These are phyloP conservation scores for Russula abietina DNA, from an alignment of 768 basidiomycete genomes.

Conservation along the genomic window DNA sequence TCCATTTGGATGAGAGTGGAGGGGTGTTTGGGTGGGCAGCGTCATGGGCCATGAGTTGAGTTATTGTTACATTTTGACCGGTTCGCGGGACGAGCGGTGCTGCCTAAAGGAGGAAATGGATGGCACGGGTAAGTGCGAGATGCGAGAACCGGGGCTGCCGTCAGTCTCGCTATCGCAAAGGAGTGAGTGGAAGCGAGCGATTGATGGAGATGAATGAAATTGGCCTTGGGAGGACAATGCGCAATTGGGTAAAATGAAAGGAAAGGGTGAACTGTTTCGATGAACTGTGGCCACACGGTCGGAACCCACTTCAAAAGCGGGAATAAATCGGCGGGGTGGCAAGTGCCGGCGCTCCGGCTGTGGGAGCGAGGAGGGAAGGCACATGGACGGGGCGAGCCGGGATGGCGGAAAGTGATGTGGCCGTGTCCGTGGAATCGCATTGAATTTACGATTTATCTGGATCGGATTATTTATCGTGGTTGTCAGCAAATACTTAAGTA, in stretches of 20 bases:
- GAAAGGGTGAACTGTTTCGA: neutral
- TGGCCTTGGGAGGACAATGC: neutral
- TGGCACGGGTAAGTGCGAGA: neutral
- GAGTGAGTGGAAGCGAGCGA: neutral
- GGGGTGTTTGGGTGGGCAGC: neutral
- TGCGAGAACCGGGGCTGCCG: neutral
- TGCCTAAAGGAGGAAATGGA: neutral
- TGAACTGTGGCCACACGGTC: constrained; percentile 2
- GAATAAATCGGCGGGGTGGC: constrained; percentile 13
- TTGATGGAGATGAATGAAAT: neutral
- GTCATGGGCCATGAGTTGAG: neutral
- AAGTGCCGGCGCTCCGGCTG: constrained; percentile 22
- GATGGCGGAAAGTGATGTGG: constrained; percentile 12
- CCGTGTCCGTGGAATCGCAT: constrained; percentile 24
- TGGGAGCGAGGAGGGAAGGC: constrained; percentile 8
- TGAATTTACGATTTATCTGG: constrained; percentile 21
- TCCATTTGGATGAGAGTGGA: constrained; percentile 1
- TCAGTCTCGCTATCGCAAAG: neutral
- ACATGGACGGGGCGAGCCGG: constrained; percentile 18
- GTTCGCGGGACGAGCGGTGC: constrained; percentile 10
- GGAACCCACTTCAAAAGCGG: neutral
- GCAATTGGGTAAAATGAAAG: neutral
- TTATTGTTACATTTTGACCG: constrained; percentile 3
- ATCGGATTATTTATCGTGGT: constrained; percentile 13
- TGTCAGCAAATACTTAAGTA: constrained; percentile 19